These are phyloP conservation scores for Sporisorium iseilematis-ciliati DNA, from an alignment of 1,284 basidiomycete genomes.

Conservation along the genomic window DNA sequence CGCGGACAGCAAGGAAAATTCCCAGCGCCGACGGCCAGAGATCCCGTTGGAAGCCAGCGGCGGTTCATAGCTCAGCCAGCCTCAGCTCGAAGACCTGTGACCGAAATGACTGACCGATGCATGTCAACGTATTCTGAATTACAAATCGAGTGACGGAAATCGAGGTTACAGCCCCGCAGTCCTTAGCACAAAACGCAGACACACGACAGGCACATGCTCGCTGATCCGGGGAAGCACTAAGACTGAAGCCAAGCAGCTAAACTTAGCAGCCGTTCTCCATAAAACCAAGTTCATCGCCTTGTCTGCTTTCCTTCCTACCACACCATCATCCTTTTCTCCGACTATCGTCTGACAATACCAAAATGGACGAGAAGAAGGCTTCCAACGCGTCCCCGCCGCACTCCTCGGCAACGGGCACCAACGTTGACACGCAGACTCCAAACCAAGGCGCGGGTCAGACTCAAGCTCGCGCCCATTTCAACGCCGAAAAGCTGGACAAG, in stretches of 20 bases:
- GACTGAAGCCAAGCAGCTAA: neutral
- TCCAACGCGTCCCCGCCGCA: conserved; percentile 14
- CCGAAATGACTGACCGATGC: too few species aligned
- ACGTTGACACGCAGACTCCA: conserved; percentile 16
- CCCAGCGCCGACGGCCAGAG: neutral
- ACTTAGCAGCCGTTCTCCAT: neutral
- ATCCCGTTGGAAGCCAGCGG: neutral
- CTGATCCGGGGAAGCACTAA: conserved; percentile 1
- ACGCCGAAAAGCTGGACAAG: conserved; percentile 50
- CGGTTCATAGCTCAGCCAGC: neutral
- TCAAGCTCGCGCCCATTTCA: conserved; percentile 35
- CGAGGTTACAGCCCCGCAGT: too few species aligned
- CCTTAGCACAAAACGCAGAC: neutral
- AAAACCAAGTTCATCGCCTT: neutral
- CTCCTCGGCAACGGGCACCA: conserved; percentile 22
- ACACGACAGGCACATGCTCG: neutral
- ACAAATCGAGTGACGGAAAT: too few species aligned
- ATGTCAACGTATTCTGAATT: too few species aligned
- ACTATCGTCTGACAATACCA: too few species aligned
- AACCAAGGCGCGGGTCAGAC: conserved; percentile 21
- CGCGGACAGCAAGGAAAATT: neutral
- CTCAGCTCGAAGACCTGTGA: too few species aligned
- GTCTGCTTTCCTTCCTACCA: too few species aligned
- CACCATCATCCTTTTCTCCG: too few species aligned
- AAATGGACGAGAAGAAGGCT: conserved; percentile 32